Percentiles rank a stretch among this genome's conserved stretches.
Evolutionary conservation across 1,284 basidiomycete genomes (phyloP).

Genomic region (Volvariella volvacea): DNA sequence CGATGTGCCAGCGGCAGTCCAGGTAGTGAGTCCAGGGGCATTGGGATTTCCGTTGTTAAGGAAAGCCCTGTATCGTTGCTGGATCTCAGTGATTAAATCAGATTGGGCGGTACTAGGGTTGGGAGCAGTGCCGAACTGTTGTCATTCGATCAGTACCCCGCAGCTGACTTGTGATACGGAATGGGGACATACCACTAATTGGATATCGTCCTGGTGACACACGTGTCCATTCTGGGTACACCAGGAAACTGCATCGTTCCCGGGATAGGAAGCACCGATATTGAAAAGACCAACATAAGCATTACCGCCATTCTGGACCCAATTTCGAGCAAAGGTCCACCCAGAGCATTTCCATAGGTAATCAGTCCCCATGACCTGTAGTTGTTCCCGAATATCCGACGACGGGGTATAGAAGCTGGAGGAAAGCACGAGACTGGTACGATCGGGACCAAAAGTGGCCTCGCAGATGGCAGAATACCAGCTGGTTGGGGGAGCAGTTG

Average conservation of each 20-base stretch:
- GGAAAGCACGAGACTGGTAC: slow-evolving; percentile 39
- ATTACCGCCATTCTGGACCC: slow-evolving; percentile 55
- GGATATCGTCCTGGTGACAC: slow-evolving; percentile 72
- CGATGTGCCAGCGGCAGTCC: slow-evolving; percentile 43
- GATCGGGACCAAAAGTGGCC: slow-evolving; percentile 39
- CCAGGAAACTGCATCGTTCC: slow-evolving; percentile 46
- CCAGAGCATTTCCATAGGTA: slow-evolving; percentile 63
- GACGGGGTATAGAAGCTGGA: slow-evolving; percentile 44
- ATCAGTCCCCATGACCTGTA: slow-evolving; percentile 64
- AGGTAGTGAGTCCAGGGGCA: slow-evolving; percentile 33
- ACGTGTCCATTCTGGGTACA: slow-evolving; percentile 50
- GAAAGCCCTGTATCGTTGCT: slow-evolving; percentile 64
- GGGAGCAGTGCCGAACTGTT: slow-evolving; percentile 60
- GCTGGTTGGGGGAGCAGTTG: slow-evolving; percentile 30
- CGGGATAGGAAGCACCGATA: slow-evolving; percentile 63
- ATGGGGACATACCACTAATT: slow-evolving; percentile 52
- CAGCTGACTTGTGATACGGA: not conserved
- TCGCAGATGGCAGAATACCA: slow-evolving; percentile 36
- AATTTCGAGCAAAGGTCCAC: slow-evolving; percentile 63
- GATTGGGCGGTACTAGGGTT: slow-evolving; percentile 51
- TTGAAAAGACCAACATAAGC: slow-evolving; percentile 67
- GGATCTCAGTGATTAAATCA: slow-evolving; percentile 55
- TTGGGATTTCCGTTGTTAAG: slow-evolving; percentile 56
- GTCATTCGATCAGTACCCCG: slow-evolving; percentile 6
- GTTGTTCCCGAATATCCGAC: slow-evolving; percentile 46